A percentile compares a stretch with the other conserved stretches of the same genome.
These are phyloP conservation scores for Globisporangium barbulae DNA, from an alignment of 352 stramenopile species.

Conservation along the genomic window DNA sequence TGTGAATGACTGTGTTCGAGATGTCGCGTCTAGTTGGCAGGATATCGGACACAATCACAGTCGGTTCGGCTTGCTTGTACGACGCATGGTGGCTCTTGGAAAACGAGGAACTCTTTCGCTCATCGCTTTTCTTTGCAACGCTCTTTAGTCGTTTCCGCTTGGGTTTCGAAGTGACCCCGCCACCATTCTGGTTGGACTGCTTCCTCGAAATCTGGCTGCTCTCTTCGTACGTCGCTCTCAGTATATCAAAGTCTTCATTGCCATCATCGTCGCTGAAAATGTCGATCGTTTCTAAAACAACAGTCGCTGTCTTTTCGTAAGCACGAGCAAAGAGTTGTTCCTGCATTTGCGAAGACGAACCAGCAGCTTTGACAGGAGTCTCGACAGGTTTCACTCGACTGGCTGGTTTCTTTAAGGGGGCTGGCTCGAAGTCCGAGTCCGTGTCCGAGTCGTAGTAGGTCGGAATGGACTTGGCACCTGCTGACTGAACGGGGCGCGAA, in stretches of 20 bases:
- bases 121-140: constrained; percentile 14
- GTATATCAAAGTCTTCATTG: neutral
- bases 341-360: neutral
- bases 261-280: constrained; percentile 13
- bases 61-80: constrained; percentile 18
- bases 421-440: constrained; percentile 14
- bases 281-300: constrained; percentile 1
- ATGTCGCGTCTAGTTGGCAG: constrained; percentile 26
- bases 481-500: neutral
- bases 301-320: neutral
- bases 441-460: constrained; percentile 15
- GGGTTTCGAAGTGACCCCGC: constrained; percentile 1
- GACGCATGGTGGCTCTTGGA: constrained; percentile 8
- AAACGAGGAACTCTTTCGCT: constrained; percentile 13
- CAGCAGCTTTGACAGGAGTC: neutral
- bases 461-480: neutral
- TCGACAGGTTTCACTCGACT: neutral
- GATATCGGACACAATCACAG: constrained; percentile 27
- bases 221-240: constrained; percentile 1
- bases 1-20: constrained; percentile 42
- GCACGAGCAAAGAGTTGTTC: neutral
- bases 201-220: constrained; percentile 4
- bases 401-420: neutral
- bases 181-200: neutral
- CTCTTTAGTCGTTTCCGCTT: constrained; percentile 15